These are phyloP conservation scores for Cryptococcus sp. DNA, from an alignment of 1,284 basidiomycete genomes.

Conservation along the genomic window DNA sequence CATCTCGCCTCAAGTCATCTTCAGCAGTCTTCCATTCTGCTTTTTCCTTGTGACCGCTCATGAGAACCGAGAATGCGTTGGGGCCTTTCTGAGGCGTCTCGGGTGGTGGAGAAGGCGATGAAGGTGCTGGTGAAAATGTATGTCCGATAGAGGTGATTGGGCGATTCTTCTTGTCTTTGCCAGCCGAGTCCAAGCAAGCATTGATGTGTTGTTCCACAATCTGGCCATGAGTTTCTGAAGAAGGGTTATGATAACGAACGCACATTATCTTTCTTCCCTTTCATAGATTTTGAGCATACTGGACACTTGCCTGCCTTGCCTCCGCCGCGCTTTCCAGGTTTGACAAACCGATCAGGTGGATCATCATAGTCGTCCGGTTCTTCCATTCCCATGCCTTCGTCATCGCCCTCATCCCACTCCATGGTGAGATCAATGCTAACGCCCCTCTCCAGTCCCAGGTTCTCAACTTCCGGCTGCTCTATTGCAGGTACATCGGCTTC, in stretches of 20 bases:
- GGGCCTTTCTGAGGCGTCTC: slow-evolving; percentile 24
- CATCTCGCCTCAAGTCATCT: slow-evolving; percentile 41
- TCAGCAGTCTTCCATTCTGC: slow-evolving; percentile 77
- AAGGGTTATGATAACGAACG: slow-evolving; percentile 9
- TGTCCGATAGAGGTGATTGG: slow-evolving; percentile 26
- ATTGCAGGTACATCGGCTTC: neutral
- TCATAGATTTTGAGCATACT: slow-evolving; percentile 27
- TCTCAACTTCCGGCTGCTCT: neutral
- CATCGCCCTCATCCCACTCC: slow-evolving; percentile 43
- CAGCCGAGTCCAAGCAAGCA: slow-evolving; percentile 36
- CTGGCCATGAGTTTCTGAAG: slow-evolving; percentile 13
- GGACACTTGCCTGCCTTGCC: slow-evolving; percentile 29
- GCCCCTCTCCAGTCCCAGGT: neutral
- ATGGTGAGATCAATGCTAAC: slow-evolving; percentile 10
- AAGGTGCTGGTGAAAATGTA: slow-evolving; percentile 13
- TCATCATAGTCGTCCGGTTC: slow-evolving; percentile 33
- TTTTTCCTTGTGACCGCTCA: slow-evolving; percentile 73
- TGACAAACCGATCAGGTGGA: slow-evolving; percentile 3
- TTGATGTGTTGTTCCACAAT: slow-evolving; percentile 42
- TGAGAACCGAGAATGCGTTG: slow-evolving; percentile 71
- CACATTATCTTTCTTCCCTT: slow-evolving; percentile 25
- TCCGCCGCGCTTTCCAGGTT: slow-evolving; percentile 2
- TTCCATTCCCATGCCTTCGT: slow-evolving; percentile 48
- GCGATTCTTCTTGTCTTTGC: slow-evolving; percentile 11
- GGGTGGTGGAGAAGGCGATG: slow-evolving; percentile 14